Base-by-base conservation (phyloP, 352 stramenopile genomes). In the Globisporangium heterothallicum region DNA sequence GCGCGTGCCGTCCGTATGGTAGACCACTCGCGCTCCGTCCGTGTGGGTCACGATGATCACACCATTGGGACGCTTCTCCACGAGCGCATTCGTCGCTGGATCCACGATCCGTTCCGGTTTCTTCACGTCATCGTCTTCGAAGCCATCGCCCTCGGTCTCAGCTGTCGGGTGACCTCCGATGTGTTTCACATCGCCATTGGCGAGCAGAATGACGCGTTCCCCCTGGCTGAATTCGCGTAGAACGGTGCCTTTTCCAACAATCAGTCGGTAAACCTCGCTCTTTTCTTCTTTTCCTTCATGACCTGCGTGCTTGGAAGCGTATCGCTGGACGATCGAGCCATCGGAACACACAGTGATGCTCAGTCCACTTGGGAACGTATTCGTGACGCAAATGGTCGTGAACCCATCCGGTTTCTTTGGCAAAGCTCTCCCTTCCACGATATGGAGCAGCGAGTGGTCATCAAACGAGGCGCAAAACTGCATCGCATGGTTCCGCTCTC, bases 41-140 rank as follows among this genome's bases (percentile, higher is more conserved):
- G 69, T 84, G 42, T 79, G 68, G 2, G 77, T 88, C n/a, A 82
- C 72, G 51, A 88, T 53, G 2, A 90, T 64, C 6, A 78, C 71
- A 7, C 78, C 78, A 25, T 68, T 72, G 2, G 57, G 26, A 6
- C 69, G 72, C 34, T 41, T 56, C 35, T 87, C 79, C 0, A 92
- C 69, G 8, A 89, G 46, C 1, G 81, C 72, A 35, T 88, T 84
- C 2, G 78, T 88, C 43, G 86, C 74, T 3, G 77, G 76, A 44
- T 92, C 81, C 5, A 92, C 74, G 3, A 69, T 67, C 26, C 75
- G 70, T 9, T 44, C 18, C 4, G 45, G 24, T 14, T 53, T 56
- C 13, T 13, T 8, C 45, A 58, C 12, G 27, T 44, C 29, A 26
- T 63, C 41, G 9, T 36, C 49, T 19, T 64, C 25, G 25, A 16